phyloP scores from a whole-genome alignment of 2,329 filamentous ascomycete species.

The Albophoma yamanashiensis region DNA sequence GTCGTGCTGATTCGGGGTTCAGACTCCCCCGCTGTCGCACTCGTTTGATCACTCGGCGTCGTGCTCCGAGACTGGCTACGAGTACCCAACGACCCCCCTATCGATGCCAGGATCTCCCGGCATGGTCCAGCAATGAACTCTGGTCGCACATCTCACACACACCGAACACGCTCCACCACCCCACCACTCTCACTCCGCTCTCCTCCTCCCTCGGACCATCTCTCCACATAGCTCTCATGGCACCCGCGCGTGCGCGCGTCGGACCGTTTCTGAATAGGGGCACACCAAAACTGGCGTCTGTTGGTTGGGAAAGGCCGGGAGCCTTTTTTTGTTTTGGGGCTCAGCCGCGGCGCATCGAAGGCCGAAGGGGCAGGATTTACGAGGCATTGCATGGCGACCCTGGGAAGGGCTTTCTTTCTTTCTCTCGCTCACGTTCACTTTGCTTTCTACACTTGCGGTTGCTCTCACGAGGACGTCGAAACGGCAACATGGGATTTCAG shows the following conservation, averaged over 20 bases:
- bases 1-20: constrained; percentile 38
- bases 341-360: constrained; percentile 3
- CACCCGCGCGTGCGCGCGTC: not conserved
- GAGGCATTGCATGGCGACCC: not conserved
- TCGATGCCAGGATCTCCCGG: constrained; percentile 63
- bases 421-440: not conserved
- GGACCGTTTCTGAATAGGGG: not conserved
- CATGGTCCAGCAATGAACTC: constrained; percentile 23
- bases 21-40: constrained; percentile 71
- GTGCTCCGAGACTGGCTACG: constrained; percentile 51
- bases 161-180: not conserved
- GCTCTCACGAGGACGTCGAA: not conserved
- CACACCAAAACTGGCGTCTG: constrained; percentile 1
- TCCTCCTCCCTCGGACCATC: not conserved
- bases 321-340: not conserved
- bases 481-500: not conserved
- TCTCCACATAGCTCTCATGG: not conserved
- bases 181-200: not conserved
- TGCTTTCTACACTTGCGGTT: not conserved
- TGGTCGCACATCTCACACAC: not conserved
- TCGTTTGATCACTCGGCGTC: constrained; percentile 58
- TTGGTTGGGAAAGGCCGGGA: constrained; percentile 1
- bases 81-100: constrained; percentile 59
- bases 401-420: not conserved
- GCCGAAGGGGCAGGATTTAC: not conserved